A percentile compares a stretch with the other conserved stretches of the same genome.
These are phyloP conservation scores for Penicillium sp. DNA, from an alignment of 2,329 filamentous ascomycete genomes.

Conservation along the genomic window DNA sequence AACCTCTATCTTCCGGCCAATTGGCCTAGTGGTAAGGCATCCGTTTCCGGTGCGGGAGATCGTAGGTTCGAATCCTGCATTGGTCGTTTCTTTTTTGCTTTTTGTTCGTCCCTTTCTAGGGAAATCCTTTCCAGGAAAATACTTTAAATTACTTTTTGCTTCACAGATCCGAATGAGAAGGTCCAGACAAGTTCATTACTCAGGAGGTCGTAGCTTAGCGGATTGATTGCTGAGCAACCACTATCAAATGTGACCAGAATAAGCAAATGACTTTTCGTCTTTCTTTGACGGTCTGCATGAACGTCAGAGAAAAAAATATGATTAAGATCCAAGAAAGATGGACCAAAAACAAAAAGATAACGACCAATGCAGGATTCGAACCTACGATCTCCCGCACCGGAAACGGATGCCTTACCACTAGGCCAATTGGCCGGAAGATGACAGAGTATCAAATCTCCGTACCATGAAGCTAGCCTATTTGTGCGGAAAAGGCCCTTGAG, in stretches of 20 bases:
- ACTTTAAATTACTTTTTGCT: too few relatives aligned
- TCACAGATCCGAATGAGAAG: too few relatives aligned
- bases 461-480: neutral
- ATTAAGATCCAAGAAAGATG: too few relatives aligned
- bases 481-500: neutral
- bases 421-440: conserved; percentile 25
- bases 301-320: too few relatives aligned
- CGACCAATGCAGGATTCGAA: conserved; percentile 31
- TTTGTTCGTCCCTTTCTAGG: too few relatives aligned
- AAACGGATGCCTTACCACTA: conserved; percentile 31
- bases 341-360: neutral
- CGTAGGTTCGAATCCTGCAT: conserved; percentile 31
- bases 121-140: too few relatives aligned
- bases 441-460: neutral
- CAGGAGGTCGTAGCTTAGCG: too few relatives aligned
- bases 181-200: too few relatives aligned
- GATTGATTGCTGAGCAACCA: too few relatives aligned
- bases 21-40: conserved; percentile 32
- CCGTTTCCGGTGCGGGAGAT: conserved; percentile 30
- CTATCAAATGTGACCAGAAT: too few relatives aligned
- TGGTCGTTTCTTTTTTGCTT: conserved; percentile 25
- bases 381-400: conserved; percentile 30
- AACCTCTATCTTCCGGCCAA: conserved; percentile 15
- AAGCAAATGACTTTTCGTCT: too few relatives aligned
- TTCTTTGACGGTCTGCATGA: too few relatives aligned